A percentile compares a stretch with the other conserved stretches of the same genome.
Conservation (phyloP, 208 protist genomes). For the Porcisia deanei region DNA sequence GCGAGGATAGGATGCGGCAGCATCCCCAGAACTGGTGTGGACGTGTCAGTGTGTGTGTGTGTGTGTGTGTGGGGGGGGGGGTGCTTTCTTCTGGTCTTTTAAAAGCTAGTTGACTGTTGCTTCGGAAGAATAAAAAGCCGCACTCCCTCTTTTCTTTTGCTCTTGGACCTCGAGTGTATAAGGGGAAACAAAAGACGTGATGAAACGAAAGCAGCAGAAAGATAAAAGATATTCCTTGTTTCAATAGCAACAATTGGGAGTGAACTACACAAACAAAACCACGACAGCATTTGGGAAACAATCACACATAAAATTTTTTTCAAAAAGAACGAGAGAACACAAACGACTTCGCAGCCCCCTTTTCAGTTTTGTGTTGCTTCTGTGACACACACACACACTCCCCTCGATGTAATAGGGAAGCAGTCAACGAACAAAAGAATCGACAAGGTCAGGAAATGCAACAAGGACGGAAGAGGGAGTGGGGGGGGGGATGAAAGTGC, state of each 20-base stretch:
- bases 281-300: neutral
- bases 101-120: neutral
- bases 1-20: slow-evolving; percentile 86
- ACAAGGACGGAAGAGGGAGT: neutral
- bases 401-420: neutral
- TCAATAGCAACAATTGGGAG: neutral
- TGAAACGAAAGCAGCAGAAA: neutral
- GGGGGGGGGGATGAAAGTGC: neutral
- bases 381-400: neutral
- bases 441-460: neutral
- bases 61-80: neutral
- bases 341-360: neutral
- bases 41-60: no score
- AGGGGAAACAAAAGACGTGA: no score
- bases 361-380: neutral
- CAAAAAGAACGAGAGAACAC: neutral
- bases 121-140: neutral
- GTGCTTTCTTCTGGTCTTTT: neutral
- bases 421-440: neutral
- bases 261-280: neutral
- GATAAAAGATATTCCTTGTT: neutral
- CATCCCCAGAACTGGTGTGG: slow-evolving; percentile 25
- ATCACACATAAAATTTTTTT: neutral
- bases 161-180: no score
- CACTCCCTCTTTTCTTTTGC: neutral